A percentile compares a stretch with the other conserved stretches of the same genome.
Conservation (phyloP, 2,329 filamentous ascomycete genomes). For the Penicillium sp. region DNA sequence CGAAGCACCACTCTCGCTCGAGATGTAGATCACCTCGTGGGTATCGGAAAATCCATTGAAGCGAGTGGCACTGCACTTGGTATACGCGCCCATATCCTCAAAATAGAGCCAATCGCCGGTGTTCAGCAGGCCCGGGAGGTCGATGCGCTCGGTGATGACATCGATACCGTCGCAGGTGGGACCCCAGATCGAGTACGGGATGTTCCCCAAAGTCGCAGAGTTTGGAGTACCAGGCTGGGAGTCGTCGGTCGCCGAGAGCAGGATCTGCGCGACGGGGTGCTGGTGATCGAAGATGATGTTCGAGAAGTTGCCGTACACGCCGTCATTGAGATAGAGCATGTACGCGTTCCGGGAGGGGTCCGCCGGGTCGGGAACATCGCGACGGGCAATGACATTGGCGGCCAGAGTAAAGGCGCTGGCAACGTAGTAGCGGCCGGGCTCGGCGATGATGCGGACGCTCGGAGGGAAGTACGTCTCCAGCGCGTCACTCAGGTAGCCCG, state of each 20-base stretch:
- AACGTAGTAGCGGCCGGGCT: slow-evolving; percentile 96
- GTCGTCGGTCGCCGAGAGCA: slow-evolving; percentile 61
- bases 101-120: slow-evolving; percentile 99
- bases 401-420: slow-evolving; percentile 90
- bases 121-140: slow-evolving; percentile 73
- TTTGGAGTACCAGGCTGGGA: slow-evolving; percentile 56
- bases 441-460: slow-evolving; percentile 82
- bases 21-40: slow-evolving; percentile 92
- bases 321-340: slow-evolving; percentile 98
- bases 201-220: slow-evolving; percentile 45
- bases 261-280: slow-evolving; percentile 78
- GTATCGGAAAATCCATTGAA: slow-evolving; percentile 96
- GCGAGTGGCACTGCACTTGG: slow-evolving; percentile 92
- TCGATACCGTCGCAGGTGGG: slow-evolving; percentile 98
- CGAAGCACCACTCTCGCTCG: slow-evolving; percentile 82
- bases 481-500: slow-evolving; percentile 71
- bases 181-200: slow-evolving; percentile 95
- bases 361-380: slow-evolving; percentile 73
- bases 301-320: slow-evolving; percentile 96
- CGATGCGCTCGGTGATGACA: slow-evolving; percentile 79
- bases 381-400: slow-evolving; percentile 92
- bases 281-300: slow-evolving; percentile 99
- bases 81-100: slow-evolving; percentile 98
- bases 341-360: slow-evolving; percentile 57
- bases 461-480: slow-evolving; percentile 86